A percentile compares a stretch with the other conserved stretches of the same genome.
Evolutionary conservation across 768 basidiomycete genomes (phyloP).

Genomic region (Trametes sanguinea): DNA sequence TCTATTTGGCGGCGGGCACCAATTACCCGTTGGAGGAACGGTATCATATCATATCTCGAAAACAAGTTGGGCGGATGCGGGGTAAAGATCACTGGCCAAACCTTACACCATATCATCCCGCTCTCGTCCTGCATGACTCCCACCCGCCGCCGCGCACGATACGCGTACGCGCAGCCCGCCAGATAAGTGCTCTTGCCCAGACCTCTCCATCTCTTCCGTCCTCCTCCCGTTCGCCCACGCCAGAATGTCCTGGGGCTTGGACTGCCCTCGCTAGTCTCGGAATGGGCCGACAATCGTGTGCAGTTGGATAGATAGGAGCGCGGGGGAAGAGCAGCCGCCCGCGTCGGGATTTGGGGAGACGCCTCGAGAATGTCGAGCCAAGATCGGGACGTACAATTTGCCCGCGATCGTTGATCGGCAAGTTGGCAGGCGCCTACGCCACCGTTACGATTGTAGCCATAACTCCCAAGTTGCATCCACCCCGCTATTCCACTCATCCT

Average conservation of each 20-base stretch:
- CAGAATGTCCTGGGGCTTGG: neutral
- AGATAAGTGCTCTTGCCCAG: neutral
- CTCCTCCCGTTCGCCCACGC: neutral
- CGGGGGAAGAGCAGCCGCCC: neutral
- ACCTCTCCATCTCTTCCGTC: neutral
- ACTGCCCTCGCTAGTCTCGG: neutral
- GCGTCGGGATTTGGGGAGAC: constrained; percentile 5
- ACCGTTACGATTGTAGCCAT: constrained; percentile 6
- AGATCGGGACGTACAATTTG: constrained; percentile 5
- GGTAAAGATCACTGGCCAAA: constrained; percentile 10
- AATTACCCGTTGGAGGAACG: neutral
- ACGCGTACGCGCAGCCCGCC: neutral
- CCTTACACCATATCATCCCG: constrained; percentile 5
- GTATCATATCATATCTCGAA: no score
- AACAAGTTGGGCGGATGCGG: constrained; percentile 1
- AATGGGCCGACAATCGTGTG: neutral
- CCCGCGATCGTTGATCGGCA: constrained; percentile 10
- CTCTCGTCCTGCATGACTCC: no score
- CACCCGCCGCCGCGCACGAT: neutral
- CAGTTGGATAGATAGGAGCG: constrained; percentile 1
- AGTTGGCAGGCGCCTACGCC: constrained; percentile 4
- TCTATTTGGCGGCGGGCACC: neutral
- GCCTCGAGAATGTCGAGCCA: constrained; percentile 6
- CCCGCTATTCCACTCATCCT: neutral
- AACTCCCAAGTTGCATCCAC: neutral